These are phyloP conservation scores for Fusarium napiforme DNA, from an alignment of 2,329 filamentous ascomycete genomes.

Conservation along the genomic window DNA sequence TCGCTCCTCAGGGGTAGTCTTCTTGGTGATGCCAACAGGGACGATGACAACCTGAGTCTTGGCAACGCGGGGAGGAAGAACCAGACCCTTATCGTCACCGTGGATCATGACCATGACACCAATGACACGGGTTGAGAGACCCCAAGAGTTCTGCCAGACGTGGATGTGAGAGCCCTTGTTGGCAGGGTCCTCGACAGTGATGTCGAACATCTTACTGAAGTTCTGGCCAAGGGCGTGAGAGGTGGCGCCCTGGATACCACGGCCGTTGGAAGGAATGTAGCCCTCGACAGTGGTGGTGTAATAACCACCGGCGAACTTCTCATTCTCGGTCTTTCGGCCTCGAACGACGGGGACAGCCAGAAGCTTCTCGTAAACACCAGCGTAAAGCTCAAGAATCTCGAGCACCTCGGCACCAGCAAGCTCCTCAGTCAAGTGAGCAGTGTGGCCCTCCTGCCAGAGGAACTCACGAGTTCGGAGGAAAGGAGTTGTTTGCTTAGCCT, in stretches of 20 bases:
- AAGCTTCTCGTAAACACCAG: conserved; percentile 90
- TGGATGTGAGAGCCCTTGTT: conserved; percentile 83
- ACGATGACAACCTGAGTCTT: conserved; percentile 88
- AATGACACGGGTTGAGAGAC: conserved; percentile 94
- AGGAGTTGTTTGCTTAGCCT: conserved; percentile 90
- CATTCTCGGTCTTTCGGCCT: conserved; percentile 94
- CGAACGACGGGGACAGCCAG: conserved; percentile 95
- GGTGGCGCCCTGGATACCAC: conserved; percentile 95
- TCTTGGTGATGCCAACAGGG: conserved; percentile 92
- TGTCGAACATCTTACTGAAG: conserved; percentile 99
- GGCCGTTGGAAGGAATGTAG: conserved; percentile 94
- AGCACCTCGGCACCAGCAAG: conserved; percentile 86
- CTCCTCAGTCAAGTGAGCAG: conserved; percentile 86
- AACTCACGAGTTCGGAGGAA: conserved; percentile 96
- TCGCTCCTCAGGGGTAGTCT: conserved; percentile 82
- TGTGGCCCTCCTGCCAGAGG: conserved; percentile 97
- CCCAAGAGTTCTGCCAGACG: conserved; percentile 99
- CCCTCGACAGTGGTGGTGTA: conserved; percentile 98
- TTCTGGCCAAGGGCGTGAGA: conserved; percentile 97
- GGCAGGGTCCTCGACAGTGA: conserved; percentile 91
- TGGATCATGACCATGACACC: conserved; percentile 99
- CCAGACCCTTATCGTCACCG: conserved; percentile 93
- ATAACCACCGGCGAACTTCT: conserved; percentile 96
- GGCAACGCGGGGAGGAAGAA: conserved; percentile 90
- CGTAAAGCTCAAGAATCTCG: conserved; percentile 93